phyloP scores from a whole-genome alignment of 768 basidiomycete species.

The Baorangia bicolor region DNA sequence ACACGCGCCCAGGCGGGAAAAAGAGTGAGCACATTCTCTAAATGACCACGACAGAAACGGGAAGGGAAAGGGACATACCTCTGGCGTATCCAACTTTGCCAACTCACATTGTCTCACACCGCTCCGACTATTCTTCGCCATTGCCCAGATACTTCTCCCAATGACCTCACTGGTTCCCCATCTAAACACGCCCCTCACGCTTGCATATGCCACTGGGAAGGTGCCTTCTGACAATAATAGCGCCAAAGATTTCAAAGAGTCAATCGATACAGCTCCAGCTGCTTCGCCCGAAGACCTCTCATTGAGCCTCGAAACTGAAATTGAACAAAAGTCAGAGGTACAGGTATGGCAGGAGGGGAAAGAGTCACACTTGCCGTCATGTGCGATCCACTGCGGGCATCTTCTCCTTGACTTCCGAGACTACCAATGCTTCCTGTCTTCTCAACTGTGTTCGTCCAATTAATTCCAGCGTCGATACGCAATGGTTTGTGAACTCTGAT shows the following conservation, averaged over 20 bases:
- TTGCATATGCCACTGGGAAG: conserved; percentile 50
- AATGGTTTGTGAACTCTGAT: too few species aligned
- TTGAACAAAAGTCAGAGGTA: neutral
- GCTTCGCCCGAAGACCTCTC: conserved; percentile 1
- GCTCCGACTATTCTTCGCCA: conserved; percentile 31
- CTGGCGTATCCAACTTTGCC: conserved; percentile 17
- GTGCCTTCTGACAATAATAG: conserved; percentile 44
- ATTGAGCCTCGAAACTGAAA: conserved; percentile 4
- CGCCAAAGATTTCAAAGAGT: conserved; percentile 51
- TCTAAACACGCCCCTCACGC: conserved; percentile 63
- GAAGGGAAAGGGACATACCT: conserved; percentile 14
- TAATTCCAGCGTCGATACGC: too few species aligned
- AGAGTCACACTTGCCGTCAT: conserved; percentile 16
- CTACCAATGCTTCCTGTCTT: too few species aligned
- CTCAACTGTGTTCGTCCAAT: too few species aligned
- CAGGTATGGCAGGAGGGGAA: neutral
- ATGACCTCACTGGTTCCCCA: conserved; percentile 55
- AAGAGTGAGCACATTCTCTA: neutral
- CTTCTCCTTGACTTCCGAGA: neutral
- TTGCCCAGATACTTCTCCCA: conserved; percentile 44
- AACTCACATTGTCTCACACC: conserved; percentile 23
- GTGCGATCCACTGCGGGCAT: neutral
- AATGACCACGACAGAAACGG: neutral
- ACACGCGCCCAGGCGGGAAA: neutral
- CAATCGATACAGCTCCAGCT: neutral